Conservation (phyloP, 192 early-diverging fungal genomes). For the Haplosporangium gracile region DNA sequence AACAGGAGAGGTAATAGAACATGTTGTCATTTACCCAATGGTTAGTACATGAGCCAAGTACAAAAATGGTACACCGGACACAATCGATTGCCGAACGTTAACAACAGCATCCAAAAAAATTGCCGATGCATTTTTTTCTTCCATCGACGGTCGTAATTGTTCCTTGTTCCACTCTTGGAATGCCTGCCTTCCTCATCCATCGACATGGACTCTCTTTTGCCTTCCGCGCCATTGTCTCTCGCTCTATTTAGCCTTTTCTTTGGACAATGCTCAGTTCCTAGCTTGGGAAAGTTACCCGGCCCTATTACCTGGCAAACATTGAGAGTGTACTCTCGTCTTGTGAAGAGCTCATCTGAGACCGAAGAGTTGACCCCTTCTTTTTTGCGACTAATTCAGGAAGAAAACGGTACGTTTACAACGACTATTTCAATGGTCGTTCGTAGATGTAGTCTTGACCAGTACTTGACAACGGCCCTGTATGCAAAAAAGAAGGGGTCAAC, state of each 20-base stretch:
- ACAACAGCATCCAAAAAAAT: neutral
- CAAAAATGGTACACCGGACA: neutral
- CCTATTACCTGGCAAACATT: neutral
- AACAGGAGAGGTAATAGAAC: neutral
- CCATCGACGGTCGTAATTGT: neutral
- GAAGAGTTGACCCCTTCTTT: neutral
- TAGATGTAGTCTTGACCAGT: neutral
- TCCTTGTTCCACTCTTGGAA: neutral
- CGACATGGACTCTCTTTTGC: neutral
- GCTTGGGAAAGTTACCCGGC: neutral
- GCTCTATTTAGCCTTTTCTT: neutral
- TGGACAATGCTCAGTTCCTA: neutral
- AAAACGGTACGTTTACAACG: neutral
- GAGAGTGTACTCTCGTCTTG: conserved; percentile 30
- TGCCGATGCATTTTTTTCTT: neutral
- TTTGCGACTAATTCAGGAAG: neutral
- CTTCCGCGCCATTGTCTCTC: neutral
- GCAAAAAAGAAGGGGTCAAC: neutral
- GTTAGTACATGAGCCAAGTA: neutral
- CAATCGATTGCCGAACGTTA: neutral
- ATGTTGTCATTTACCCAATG: neutral
- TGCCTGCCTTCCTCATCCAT: neutral
- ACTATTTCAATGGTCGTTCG: neutral
- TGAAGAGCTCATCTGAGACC: conserved; percentile 31
- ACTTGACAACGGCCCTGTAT: neutral